Evolutionary conservation across 306 rosid species (phyloP).

Genomic region (Dalbergia oliveri): DNA sequence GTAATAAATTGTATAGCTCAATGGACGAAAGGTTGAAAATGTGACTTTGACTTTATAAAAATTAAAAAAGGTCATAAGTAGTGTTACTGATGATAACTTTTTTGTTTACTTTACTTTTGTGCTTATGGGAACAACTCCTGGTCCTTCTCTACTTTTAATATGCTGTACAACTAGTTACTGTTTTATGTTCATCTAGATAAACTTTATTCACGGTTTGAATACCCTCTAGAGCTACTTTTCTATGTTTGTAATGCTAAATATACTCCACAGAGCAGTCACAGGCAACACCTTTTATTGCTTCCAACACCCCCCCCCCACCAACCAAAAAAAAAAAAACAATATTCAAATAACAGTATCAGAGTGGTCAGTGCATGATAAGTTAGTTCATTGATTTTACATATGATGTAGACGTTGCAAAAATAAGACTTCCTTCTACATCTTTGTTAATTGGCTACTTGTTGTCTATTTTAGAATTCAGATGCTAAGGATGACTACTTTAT

Average conservation of each 20-base stretch:
- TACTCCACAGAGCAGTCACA: no score
- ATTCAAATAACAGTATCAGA: background rate
- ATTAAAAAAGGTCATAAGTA: no score
- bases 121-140: background rate
- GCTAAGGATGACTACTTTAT: background rate
- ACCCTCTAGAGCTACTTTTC: background rate
- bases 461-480: conserved; percentile 20
- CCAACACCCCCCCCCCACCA: no score
- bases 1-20: no score
- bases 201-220: background rate
- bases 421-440: background rate
- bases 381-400: background rate
- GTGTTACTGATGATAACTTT: no score
- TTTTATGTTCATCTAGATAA: background rate
- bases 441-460: conserved; percentile 16
- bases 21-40: no score
- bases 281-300: no score
- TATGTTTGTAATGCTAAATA: background rate
- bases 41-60: no score
- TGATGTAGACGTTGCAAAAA: background rate
- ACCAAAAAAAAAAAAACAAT: no score
- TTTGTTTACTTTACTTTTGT: background rate
- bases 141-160: background rate
- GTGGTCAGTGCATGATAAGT: background rate
- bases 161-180: background rate